Conservation (phyloP, 1,284 basidiomycete species). For the Calocybe gambosa region DNA sequence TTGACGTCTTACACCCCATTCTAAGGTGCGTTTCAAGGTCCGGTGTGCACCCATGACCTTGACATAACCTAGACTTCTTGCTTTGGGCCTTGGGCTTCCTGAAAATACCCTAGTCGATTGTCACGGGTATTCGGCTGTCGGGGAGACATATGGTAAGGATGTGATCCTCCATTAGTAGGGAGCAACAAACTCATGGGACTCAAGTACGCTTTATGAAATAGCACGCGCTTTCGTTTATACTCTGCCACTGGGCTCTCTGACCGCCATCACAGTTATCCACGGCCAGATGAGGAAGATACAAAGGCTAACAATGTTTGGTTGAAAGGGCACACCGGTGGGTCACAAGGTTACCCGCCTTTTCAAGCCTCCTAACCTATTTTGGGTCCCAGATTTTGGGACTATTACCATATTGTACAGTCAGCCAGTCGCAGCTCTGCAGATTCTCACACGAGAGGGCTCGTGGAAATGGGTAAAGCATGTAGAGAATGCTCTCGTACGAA, state of each 20-base stretch:
- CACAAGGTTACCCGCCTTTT: slow-evolving; percentile 9
- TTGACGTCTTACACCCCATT: slow-evolving; percentile 43
- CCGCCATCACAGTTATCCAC: slow-evolving; percentile 23
- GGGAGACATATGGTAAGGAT: slow-evolving; percentile 41
- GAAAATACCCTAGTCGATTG: slow-evolving; percentile 48
- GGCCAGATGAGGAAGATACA: slow-evolving; percentile 45
- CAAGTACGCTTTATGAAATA: slow-evolving; percentile 55
- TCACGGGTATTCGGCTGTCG: slow-evolving; percentile 40
- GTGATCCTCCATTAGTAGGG: slow-evolving; percentile 2
- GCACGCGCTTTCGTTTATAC: slow-evolving; percentile 22
- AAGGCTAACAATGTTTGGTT: slow-evolving; percentile 54
- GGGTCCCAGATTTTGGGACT: slow-evolving; percentile 45
- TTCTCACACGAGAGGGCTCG: slow-evolving; percentile 40
- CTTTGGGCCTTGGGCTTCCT: slow-evolving; percentile 53
- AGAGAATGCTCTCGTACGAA: slow-evolving; percentile 49
- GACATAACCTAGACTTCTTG: slow-evolving; percentile 35
- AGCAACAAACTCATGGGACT: not conserved
- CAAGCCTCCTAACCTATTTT: not conserved
- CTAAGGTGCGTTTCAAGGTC: slow-evolving; percentile 29
- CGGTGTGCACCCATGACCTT: not conserved
- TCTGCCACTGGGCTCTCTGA: not conserved
- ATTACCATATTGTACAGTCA: slow-evolving; percentile 58
- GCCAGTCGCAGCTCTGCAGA: slow-evolving; percentile 54
- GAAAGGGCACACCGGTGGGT: slow-evolving; percentile 54
- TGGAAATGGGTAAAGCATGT: slow-evolving; percentile 60